Evolutionary conservation across 2,329 filamentous ascomycete genomes (phyloP), one percentile per base, ranked within the genome.

Genomic region (Grosmannia huntii): DNA sequence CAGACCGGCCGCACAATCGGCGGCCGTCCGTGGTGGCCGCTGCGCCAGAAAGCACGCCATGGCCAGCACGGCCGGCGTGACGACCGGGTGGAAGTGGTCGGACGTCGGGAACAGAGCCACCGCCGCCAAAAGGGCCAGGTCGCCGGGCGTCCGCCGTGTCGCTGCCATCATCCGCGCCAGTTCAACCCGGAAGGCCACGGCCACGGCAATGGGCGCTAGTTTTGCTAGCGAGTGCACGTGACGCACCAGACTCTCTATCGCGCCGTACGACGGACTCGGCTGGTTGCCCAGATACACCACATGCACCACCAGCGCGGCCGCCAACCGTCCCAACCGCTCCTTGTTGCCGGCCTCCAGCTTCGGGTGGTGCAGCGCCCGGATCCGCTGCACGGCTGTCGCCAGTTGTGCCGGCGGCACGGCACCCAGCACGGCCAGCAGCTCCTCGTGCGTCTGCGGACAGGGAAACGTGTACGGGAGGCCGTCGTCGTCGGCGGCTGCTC

Each of bases 81-180:
- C 87, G 41, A 97, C 89, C 65, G 94, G 87, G 66, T 99, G 94
- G 71, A 97, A 99, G 72, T 97, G 91, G 71, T 99, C 94, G 0
- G 91, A 96, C 0, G 94, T 96, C 5, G 94, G 91, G 67, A 95
- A 99, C 57, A 95, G 87, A 2, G 84, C 84, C 48, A 86, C 84
- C 60, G 89, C 90, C 0, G 89, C 91, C 41, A 99, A 74, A n/a
- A 95, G 73, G 25, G 90, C 73, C 23, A 99, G 73, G 66, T 99
- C 91, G 21, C 89, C 89, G 64, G 69, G 79, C 66, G 70, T 44
- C 16, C n/a, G 41, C 41, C 16, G 38, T 9, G 41, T 28, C 23
- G 25, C 9, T 21, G 51, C 23, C 52, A 73, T 70, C 49, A 84
- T 76, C n/a, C 79, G 75, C 57, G 76, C 71, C 25, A 99, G 77